Conservation (phyloP, 345 rosid species). For the Eucalyptus rudis region DNA sequence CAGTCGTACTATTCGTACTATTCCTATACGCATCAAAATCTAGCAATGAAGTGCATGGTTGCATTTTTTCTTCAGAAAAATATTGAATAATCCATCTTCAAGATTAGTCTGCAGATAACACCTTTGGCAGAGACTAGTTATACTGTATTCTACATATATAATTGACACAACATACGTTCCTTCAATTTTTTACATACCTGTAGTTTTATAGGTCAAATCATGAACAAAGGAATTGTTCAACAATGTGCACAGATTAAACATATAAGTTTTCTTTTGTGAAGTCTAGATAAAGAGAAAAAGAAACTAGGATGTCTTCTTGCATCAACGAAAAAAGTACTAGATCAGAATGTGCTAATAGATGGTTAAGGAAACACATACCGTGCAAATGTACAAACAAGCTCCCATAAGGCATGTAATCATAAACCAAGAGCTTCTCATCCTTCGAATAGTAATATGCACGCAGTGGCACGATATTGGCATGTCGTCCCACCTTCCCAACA, state of each 20-base stretch:
- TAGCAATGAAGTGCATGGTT: not conserved
- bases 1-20: not conserved
- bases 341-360: not conserved
- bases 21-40: not conserved
- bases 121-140: not conserved
- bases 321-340: not conserved
- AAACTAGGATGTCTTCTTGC: not conserved
- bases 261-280: not conserved
- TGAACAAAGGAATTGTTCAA: not conserved
- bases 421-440: slow-evolving; percentile 56
- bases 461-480: slow-evolving; percentile 42
- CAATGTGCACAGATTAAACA: not conserved
- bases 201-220: not conserved
- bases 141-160: not conserved
- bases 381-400: slow-evolving; percentile 63
- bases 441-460: slow-evolving; percentile 48
- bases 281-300: not conserved
- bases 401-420: slow-evolving; percentile 43
- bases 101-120: not conserved
- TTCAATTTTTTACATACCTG: not conserved
- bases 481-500: slow-evolving; percentile 40
- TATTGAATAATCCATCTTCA: not conserved
- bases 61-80: not conserved
- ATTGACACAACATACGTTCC: not conserved
- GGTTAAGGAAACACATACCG: slow-evolving; percentile 9